These are phyloP conservation scores for Ambispora gerdemannii DNA, from an alignment of 192 early-diverging fungal species.

Conservation along the genomic window DNA sequence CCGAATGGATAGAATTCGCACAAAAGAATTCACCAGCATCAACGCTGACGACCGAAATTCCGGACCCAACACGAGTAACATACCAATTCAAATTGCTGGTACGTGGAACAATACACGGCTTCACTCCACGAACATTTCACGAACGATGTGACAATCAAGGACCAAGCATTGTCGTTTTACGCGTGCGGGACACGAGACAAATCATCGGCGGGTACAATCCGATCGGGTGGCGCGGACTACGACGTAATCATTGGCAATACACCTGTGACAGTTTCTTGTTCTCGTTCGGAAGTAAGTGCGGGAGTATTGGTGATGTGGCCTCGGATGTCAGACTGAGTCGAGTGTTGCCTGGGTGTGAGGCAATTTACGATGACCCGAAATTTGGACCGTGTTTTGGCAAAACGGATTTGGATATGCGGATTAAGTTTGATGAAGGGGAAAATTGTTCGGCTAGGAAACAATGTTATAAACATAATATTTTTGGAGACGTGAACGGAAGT, in stretches of 20 bases:
- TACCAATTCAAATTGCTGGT: constrained; percentile 28
- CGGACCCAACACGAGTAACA: background rate
- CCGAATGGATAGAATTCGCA: constrained; percentile 17
- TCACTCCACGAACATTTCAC: constrained; percentile 25
- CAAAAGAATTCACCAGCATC: background rate
- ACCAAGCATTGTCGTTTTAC: constrained; percentile 16
- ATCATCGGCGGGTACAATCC: constrained; percentile 30
- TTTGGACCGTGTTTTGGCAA: constrained; percentile 32
- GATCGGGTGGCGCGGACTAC: constrained; percentile 19
- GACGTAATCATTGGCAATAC: constrained; percentile 14
- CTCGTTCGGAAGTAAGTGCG: constrained; percentile 24
- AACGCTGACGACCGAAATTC: too few relatives aligned
- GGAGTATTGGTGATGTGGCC: background rate
- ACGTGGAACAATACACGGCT: constrained; percentile 16
- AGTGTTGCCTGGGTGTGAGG: background rate
- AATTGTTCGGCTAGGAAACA: constrained; percentile 23
- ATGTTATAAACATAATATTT: constrained; percentile 19
- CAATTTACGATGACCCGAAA: constrained; percentile 26
- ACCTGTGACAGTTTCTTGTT: constrained; percentile 28
- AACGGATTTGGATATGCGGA: constrained; percentile 30
- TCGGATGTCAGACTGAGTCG: constrained; percentile 18
- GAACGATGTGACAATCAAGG: constrained; percentile 26
- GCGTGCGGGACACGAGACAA: constrained; percentile 6
- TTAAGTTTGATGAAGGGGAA: constrained; percentile 11
- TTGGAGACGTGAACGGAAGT: too few relatives aligned